A percentile compares a stretch with the other conserved stretches of the same genome.
phyloP scores from a whole-genome alignment of 2,329 filamentous ascomycete species.

The Monosporascus ibericus region DNA sequence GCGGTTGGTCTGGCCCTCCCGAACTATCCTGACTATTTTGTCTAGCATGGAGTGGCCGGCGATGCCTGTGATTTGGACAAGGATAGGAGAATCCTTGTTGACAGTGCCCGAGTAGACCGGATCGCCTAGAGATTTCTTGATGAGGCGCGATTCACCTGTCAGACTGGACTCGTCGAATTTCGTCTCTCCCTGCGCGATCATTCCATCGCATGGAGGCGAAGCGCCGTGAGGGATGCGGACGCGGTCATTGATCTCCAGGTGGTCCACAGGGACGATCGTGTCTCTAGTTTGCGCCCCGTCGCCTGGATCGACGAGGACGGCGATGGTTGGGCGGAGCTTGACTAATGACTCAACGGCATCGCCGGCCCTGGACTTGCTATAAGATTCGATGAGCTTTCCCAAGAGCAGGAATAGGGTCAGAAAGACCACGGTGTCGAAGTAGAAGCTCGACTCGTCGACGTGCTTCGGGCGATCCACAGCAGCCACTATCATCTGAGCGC shows the following conservation, averaged over 20 bases:
- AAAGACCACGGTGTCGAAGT: conserved; percentile 92
- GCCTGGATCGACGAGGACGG: conserved; percentile 56
- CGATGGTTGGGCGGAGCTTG: conserved; percentile 71
- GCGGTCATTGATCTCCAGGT: conserved; percentile 67
- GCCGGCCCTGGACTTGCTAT: conserved; percentile 86
- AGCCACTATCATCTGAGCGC: conserved; percentile 69
- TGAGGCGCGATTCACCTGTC: conserved; percentile 68
- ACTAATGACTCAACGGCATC: conserved; percentile 77
- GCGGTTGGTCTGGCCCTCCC: conserved; percentile 69
- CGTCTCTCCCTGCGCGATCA: conserved; percentile 55
- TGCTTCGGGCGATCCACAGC: conserved; percentile 34
- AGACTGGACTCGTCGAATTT: conserved; percentile 86
- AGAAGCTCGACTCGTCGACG: conserved; percentile 52
- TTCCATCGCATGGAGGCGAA: conserved; percentile 80
- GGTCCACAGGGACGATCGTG: conserved; percentile 50
- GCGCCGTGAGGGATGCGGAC: conserved; percentile 73
- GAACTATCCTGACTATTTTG: conserved; percentile 69
- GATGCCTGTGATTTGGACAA: conserved; percentile 57
- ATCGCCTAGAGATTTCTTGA: conserved; percentile 59
- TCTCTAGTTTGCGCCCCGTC: conserved; percentile 31
- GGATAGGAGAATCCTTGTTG: conserved; percentile 60
- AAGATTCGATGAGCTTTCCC: conserved; percentile 73
- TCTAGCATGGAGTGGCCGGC: conserved; percentile 71
- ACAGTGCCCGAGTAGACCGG: conserved; percentile 67
- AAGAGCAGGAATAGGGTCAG: conserved; percentile 79